A percentile compares a stretch with the other conserved stretches of the same genome.
Evolutionary conservation across 805 yeast genomes (phyloP).

Genomic region (Gaillardinia entomophila): DNA sequence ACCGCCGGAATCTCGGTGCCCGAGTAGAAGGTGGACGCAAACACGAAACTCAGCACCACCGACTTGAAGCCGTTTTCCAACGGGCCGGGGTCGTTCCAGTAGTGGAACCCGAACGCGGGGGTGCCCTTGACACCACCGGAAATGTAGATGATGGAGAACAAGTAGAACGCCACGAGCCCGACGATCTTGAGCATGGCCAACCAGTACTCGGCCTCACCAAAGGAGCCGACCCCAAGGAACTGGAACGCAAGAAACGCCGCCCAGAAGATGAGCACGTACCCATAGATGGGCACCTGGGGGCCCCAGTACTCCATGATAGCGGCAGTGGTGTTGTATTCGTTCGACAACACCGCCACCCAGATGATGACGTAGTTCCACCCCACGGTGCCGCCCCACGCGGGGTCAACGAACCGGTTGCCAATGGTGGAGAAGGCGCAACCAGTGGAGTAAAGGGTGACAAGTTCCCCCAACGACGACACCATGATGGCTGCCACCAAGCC

Average conservation of each 20-base stretch:
- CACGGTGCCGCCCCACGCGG: constrained; percentile 53
- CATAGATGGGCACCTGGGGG: constrained; percentile 48
- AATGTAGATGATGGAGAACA: constrained; percentile 42
- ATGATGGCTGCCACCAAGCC: constrained; percentile 49
- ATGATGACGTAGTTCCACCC: constrained; percentile 49
- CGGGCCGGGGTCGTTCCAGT: constrained; percentile 40
- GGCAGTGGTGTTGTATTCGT: constrained; percentile 51
- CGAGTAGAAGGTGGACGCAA: constrained; percentile 54
- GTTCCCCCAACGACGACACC: constrained; percentile 53
- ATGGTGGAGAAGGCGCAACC: constrained; percentile 47
- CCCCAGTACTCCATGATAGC: constrained; percentile 47
- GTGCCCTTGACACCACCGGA: constrained; percentile 39
- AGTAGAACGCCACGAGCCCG: constrained; percentile 44
- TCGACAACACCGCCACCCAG: constrained; percentile 52
- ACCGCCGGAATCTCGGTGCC: constrained; percentile 56
- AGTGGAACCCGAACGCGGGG: constrained; percentile 35
- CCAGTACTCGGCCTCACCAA: constrained; percentile 55
- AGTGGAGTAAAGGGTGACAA: constrained; percentile 48
- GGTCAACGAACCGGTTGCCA: constrained; percentile 47
- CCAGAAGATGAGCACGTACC: constrained; percentile 51
- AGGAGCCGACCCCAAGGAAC: constrained; percentile 44
- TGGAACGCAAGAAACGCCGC: constrained; percentile 45
- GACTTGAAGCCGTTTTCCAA: constrained; percentile 46
- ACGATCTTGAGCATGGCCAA: constrained; percentile 44
- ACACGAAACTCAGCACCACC: constrained; percentile 52